Evolutionary conservation across 2,329 filamentous ascomycete species (phyloP).

Genomic region (Chaetomiaceae sp.): DNA sequence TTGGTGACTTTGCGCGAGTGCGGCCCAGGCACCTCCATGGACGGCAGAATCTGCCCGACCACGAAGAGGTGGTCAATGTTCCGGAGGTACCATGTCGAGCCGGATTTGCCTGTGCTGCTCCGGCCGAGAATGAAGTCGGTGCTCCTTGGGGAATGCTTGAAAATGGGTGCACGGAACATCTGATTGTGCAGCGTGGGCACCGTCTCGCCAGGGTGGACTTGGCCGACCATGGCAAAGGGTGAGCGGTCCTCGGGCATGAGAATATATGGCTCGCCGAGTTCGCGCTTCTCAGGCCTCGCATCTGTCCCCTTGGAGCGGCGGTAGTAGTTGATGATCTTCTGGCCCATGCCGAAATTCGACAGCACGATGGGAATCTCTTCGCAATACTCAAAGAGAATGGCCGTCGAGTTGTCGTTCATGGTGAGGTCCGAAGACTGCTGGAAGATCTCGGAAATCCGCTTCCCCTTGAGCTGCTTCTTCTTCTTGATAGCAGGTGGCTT

Average conservation of each 20-base stretch:
- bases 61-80: conserved; percentile 88
- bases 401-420: conserved; percentile 81
- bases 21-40: conserved; percentile 85
- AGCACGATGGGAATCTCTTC: conserved; percentile 89
- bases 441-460: conserved; percentile 74
- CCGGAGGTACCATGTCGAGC: conserved; percentile 75
- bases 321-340: conserved; percentile 94
- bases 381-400: conserved; percentile 89
- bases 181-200: conserved; percentile 89
- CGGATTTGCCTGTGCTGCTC: conserved; percentile 72
- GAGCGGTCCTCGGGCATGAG: conserved; percentile 92
- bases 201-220: conserved; percentile 84
- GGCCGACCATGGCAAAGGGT: conserved; percentile 91
- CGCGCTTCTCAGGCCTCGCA: conserved; percentile 71
- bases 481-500: conserved; percentile 66
- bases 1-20: conserved; percentile 95
- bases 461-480: conserved; percentile 76
- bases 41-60: conserved; percentile 90
- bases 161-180: conserved; percentile 92
- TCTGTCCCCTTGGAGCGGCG: conserved; percentile 70
- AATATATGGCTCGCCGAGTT: conserved; percentile 84
- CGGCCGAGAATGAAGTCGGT: conserved; percentile 87
- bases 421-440: conserved; percentile 76
- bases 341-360: conserved; percentile 97
- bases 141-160: conserved; percentile 71